A percentile compares a stretch with the other conserved stretches of the same genome.
Conservation (phyloP, 768 basidiomycete species). For the Boletus vinaceobasis region DNA sequence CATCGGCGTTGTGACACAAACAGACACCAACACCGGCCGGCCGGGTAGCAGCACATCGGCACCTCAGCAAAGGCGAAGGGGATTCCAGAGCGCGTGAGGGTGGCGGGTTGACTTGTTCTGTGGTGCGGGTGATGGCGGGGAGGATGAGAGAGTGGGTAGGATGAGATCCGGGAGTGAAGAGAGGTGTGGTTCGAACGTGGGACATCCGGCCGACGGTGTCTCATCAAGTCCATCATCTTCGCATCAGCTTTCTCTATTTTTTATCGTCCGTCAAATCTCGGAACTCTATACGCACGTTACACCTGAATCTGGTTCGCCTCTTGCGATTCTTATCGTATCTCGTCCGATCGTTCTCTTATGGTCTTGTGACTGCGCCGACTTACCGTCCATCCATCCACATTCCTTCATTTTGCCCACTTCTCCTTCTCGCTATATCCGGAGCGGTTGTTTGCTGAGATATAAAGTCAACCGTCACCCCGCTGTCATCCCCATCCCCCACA, state of each 20-base stretch:
- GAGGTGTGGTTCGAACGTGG: not conserved
- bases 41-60: not conserved
- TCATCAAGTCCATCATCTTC: conserved; percentile 7
- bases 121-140: not conserved
- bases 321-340: conserved; percentile 29
- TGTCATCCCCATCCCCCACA: conserved; percentile 12
- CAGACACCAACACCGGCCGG: conserved; percentile 21
- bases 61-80: not conserved
- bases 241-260: conserved; percentile 10
- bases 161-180: not conserved
- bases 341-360: conserved; percentile 30
- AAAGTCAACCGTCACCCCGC: conserved; percentile 24
- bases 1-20: conserved; percentile 15
- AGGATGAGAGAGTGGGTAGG: not conserved
- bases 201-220: not conserved
- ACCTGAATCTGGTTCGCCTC: conserved; percentile 4
- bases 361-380: conserved; percentile 27
- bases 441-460: conserved; percentile 24
- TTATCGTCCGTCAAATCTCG: conserved; percentile 20
- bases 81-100: not conserved
- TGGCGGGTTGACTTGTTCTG: not conserved
- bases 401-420: conserved; percentile 17
- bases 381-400: conserved; percentile 7
- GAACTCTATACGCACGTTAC: conserved; percentile 15
- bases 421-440: conserved; percentile 13